Evolutionary conservation across 129 eudicot species (phyloP), one percentile per base, ranked within the genome.

Genomic region (Flaveria trinervia): DNA sequence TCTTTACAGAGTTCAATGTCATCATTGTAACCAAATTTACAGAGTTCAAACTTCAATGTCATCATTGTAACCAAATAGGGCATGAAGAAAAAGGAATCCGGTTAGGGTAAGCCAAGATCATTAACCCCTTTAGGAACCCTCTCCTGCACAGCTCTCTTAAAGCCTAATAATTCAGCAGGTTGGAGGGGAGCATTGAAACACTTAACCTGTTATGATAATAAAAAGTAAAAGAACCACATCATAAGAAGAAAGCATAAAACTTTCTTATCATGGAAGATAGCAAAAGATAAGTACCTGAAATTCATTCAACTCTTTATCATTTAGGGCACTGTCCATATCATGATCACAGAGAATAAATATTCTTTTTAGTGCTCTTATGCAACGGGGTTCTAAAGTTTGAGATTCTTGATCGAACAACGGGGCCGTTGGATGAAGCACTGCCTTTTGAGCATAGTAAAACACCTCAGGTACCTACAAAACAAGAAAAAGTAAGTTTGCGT

Each of bases 361-460:
- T 73, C 97, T 86, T 74, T 91, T 94, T 44, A 89, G n/a, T n/a
- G n/a, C n/a, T n/a, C n/a, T n/a, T n/a, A n/a, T 81, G 75, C 97
- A 94, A 64, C 96, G 87, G 41, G 98, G 97, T 78, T 84, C 85
- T 49, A 94, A 74, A 74, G 93, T 79, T 72, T 94, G 98, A 51
- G 90, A 85, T 82, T 91, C 97, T 79, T 94, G 98, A 86, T 94
- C 98, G 82, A 94, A 91, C 57, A 94, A 80, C 18, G 98, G 98
- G 49, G 97, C 96, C 17, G 96, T 94, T 56, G 98, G 98, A 85
- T 91, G 97, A 84, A 94, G 96, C 11, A 94, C 98, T 43, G 97
- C 97, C 75, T 91, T 94, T 79, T 94, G 98, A 57, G 98, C 97
- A 80, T 91, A 89, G 77, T 94, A 94, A 72, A 94, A 94, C 49